Evolutionary conservation across 208 protist species (phyloP), one percentile per base, ranked within the genome.

Genomic region (Leishmania turanica): DNA sequence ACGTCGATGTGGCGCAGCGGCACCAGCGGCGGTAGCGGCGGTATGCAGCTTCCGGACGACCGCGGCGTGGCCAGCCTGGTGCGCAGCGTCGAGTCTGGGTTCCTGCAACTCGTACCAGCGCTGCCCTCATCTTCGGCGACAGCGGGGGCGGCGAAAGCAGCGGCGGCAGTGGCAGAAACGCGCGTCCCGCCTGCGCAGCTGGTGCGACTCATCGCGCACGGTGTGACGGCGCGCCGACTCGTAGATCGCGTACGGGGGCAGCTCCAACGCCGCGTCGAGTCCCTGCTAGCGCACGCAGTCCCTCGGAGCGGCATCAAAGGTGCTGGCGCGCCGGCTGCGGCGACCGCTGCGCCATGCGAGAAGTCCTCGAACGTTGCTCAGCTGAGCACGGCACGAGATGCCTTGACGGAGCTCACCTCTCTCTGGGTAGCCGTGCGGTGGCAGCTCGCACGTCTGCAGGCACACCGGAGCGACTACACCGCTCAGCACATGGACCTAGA

Each of bases 381-480:
- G 17, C 77, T 85, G 15, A 72, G 53, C n/a, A 77, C 82, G 31
- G 81, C 92, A 27, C 86, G 90, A 40, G 94, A 97, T 81, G 87
- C 81, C 27, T 76, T 92, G 47, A 96, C 94, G 27, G 90, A 93
- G 72, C 86, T 96, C 53, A 95, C 90, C 37, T 82, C 86, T n/a
- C 64, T 79, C 34, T 81, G 84, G 81, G 80, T 95, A 24, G 74
- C 89, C 75, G 83, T 96, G 64, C 89, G 89, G 62, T 95, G 89
- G 90, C 80, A 90, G 42, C 73, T 87, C 8, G 88, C 90, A 6
- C 86, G 90, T 13, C 84, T 93, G 60, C 89, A 84, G 37, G 58
- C 87, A 40, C 87, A 91, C 80, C 80, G 80, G 47, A 75, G 75
- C 64, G 87, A 79, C 66, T 87, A 92, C 76, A n/a, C 86, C 49